Percentiles rank a stretch among this genome's conserved stretches.
These are phyloP conservation scores for Schoenoplectus tabernaemontani DNA, from an alignment of 202 grass and related monocot species.

Conservation along the genomic window DNA sequence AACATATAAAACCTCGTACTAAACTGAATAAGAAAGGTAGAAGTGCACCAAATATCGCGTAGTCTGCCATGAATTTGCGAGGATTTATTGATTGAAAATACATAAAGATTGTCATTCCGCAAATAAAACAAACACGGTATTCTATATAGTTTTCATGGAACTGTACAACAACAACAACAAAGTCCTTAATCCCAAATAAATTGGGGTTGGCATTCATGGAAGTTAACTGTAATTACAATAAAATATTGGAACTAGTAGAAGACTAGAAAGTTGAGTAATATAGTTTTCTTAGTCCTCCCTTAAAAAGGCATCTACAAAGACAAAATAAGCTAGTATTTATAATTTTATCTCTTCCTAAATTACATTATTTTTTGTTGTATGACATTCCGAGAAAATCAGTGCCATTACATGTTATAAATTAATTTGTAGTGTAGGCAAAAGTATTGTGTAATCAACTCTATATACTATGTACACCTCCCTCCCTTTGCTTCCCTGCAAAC, in stretches of 20 bases:
- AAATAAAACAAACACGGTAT: background rate
- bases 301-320: background rate
- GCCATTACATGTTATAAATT: background rate
- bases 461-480: background rate
- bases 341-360: background rate
- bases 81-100: background rate
- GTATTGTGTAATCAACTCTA: slow-evolving; percentile 1
- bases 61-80: background rate
- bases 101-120: background rate
- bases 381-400: background rate
- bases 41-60: too few species aligned
- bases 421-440: background rate
- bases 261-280: background rate
- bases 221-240: background rate
- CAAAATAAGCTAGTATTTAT: background rate
- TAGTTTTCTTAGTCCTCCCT: background rate
- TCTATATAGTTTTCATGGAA: background rate
- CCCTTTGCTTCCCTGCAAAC: background rate
- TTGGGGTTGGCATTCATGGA: too few species aligned
- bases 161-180: too few species aligned
- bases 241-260: background rate
- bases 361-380: background rate
- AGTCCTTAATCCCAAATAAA: too few species aligned
- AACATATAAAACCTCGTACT: too few species aligned
- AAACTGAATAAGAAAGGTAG: too few species aligned